phyloP scores from a whole-genome alignment of 129 eudicot species.

The Pulicaria dysenterica region DNA sequence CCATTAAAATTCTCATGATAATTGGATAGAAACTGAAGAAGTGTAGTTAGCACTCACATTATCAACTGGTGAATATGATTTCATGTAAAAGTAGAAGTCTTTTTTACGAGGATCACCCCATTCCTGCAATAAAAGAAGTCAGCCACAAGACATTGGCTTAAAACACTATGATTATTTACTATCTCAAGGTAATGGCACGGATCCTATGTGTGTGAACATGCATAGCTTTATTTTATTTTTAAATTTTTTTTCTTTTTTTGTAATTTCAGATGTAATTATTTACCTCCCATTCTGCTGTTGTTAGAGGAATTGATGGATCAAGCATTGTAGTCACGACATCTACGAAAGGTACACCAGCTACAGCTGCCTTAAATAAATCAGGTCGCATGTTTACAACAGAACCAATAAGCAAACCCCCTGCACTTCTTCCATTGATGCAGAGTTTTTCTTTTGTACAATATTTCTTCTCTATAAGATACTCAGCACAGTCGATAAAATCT shows the following conservation, averaged over 20 bases:
- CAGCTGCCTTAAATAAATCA: constrained; percentile 90
- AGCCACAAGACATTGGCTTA: no score
- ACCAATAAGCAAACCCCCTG: constrained; percentile 97
- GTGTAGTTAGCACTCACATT: constrained; percentile 57
- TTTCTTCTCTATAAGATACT: constrained; percentile 74
- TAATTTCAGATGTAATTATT: neutral
- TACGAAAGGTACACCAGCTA: constrained; percentile 95
- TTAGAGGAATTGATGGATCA: constrained; percentile 96
- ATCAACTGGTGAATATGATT: constrained; percentile 95
- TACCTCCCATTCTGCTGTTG: constrained; percentile 99
- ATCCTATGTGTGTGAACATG: neutral
- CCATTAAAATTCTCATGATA: neutral
- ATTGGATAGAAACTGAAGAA: constrained; percentile 9
- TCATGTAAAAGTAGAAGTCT: constrained; percentile 85
- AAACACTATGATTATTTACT: no score
- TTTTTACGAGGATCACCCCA: constrained; percentile 98
- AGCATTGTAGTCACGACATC: constrained; percentile 98
- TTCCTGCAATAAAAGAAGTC: constrained; percentile 57
- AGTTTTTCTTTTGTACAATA: constrained; percentile 84
- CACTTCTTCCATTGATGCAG: constrained; percentile 94
- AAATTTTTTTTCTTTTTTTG: neutral
- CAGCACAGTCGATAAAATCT: constrained; percentile 87
- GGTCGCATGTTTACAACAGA: constrained; percentile 93
- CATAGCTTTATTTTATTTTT: no score
- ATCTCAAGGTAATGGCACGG: no score